These are phyloP conservation scores for Tagetes erecta DNA, from an alignment of 129 eudicot species.

Conservation along the genomic window DNA sequence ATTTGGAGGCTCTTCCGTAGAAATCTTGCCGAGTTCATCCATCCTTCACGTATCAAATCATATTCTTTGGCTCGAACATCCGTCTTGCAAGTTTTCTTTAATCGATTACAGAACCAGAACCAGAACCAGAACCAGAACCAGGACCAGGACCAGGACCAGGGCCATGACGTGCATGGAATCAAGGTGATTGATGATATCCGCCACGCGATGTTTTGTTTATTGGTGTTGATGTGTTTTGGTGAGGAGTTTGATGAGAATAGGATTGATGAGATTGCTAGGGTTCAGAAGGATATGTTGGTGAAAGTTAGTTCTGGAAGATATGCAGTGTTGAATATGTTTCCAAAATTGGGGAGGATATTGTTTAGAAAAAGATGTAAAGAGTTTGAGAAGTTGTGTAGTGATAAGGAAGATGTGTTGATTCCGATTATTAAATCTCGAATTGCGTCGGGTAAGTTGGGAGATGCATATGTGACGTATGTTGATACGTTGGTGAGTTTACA, in stretches of 20 bases:
- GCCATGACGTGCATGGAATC: not conserved
- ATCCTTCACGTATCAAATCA: constrained; percentile 20
- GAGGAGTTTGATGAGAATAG: constrained; percentile 22
- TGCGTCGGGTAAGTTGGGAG: not conserved
- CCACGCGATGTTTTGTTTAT: constrained; percentile 22
- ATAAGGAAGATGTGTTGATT: constrained; percentile 18
- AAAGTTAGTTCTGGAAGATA: not conserved
- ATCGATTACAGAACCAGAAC: not conserved
- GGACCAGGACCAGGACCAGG: no score
- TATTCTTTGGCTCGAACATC: constrained; percentile 37
- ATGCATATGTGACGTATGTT: constrained; percentile 18
- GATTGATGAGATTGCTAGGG: constrained; percentile 13
- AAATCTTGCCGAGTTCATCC: constrained; percentile 38
- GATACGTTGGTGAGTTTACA: constrained; percentile 22
- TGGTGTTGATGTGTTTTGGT: constrained; percentile 40
- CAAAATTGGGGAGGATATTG: constrained; percentile 18
- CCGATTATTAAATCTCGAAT: constrained; percentile 22
- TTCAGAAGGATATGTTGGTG: constrained; percentile 2
- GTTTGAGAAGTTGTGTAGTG: constrained; percentile 1
- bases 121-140: no score
- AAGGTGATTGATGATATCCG: constrained; percentile 17
- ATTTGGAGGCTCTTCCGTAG: constrained; percentile 37
- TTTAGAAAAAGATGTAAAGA: constrained; percentile 23
- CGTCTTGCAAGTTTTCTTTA: constrained; percentile 28
- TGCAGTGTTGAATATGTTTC: not conserved